phyloP scores from a whole-genome alignment of 2,329 filamentous ascomycete genomes.

The Amylocarpus encephaloides region DNA sequence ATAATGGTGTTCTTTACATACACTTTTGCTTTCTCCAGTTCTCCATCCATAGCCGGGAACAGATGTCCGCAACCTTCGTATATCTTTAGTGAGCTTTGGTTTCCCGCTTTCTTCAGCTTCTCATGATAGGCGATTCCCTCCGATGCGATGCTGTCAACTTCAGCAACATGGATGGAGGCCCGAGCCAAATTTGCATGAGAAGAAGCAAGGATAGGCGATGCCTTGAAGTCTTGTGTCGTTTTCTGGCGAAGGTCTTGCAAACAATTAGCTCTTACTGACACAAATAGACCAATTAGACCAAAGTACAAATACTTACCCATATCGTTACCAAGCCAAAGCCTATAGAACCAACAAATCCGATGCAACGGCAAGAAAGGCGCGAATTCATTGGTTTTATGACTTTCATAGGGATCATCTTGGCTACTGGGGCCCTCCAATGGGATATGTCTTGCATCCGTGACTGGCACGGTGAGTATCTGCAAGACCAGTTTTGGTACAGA shows the following conservation, averaged over 20 bases:
- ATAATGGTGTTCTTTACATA: slow-evolving; percentile 30
- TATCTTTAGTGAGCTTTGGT: slow-evolving; percentile 31
- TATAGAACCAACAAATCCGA: slow-evolving; percentile 34
- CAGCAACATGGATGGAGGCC: slow-evolving; percentile 32
- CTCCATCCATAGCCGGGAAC: slow-evolving; percentile 33
- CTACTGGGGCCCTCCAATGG: slow-evolving; percentile 29
- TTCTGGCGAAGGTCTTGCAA: slow-evolving; percentile 16
- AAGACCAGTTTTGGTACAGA: slow-evolving; percentile 28
- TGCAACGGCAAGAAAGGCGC: slow-evolving; percentile 33
- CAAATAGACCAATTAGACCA: no score
- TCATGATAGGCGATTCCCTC: slow-evolving; percentile 33
- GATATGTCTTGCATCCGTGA: slow-evolving; percentile 33
- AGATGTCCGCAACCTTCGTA: slow-evolving; percentile 35
- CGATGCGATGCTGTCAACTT: slow-evolving; percentile 32
- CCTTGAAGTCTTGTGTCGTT: slow-evolving; percentile 29
- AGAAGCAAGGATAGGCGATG: slow-evolving; percentile 32
- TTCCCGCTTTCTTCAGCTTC: slow-evolving; percentile 29
- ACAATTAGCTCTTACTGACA: no score
- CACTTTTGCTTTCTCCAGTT: slow-evolving; percentile 30
- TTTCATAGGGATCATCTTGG: slow-evolving; percentile 30
- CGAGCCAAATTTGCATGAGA: slow-evolving; percentile 32
- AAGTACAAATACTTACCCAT: slow-evolving; percentile 9
- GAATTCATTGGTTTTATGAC: slow-evolving; percentile 30
- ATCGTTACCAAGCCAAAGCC: slow-evolving; percentile 33
- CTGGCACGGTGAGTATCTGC: slow-evolving; percentile 33